Percentiles rank a stretch among this genome's conserved stretches.
These are phyloP conservation scores for Tetrapisispora nanseiensis DNA, from an alignment of 805 yeast genomes.

Conservation along the genomic window DNA sequence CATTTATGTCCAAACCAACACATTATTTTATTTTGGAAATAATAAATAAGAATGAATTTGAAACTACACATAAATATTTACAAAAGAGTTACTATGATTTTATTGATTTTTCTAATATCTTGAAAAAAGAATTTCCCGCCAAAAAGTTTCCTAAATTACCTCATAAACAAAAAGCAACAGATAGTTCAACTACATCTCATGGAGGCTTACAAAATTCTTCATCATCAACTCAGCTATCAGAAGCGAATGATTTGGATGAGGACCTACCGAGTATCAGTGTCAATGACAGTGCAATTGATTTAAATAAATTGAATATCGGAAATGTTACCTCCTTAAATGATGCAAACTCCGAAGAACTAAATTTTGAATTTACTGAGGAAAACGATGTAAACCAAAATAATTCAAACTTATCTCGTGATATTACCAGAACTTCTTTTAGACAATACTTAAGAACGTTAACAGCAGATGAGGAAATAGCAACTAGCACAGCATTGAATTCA, in stretches of 20 bases:
- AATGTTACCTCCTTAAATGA: slow-evolving; percentile 7
- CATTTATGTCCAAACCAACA: slow-evolving; percentile 4
- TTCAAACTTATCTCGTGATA: slow-evolving; percentile 51
- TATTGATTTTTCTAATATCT: slow-evolving; percentile 39
- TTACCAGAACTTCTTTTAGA: slow-evolving; percentile 64
- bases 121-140: slow-evolving; percentile 59
- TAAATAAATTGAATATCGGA: background rate
- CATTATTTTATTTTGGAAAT: slow-evolving; percentile 44
- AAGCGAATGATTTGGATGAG: background rate
- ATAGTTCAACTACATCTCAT: background rate
- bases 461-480: slow-evolving; percentile 45
- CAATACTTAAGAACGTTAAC: slow-evolving; percentile 54
- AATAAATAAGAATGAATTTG: slow-evolving; percentile 24
- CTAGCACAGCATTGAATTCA: slow-evolving; percentile 39
- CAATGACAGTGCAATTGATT: background rate
- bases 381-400: slow-evolving; percentile 15
- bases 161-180: slow-evolving; percentile 33
- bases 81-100: slow-evolving; percentile 52
- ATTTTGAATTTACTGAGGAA: background rate
- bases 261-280: background rate
- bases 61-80: slow-evolving; percentile 6
- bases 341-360: slow-evolving; percentile 13
- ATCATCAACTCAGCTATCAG: background rate
- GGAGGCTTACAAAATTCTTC: background rate
- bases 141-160: slow-evolving; percentile 53